Evolutionary conservation across 2,329 filamentous ascomycete species (phyloP), one percentile per base, ranked within the genome.

Genomic region (Curvularia hawaiiensis): DNA sequence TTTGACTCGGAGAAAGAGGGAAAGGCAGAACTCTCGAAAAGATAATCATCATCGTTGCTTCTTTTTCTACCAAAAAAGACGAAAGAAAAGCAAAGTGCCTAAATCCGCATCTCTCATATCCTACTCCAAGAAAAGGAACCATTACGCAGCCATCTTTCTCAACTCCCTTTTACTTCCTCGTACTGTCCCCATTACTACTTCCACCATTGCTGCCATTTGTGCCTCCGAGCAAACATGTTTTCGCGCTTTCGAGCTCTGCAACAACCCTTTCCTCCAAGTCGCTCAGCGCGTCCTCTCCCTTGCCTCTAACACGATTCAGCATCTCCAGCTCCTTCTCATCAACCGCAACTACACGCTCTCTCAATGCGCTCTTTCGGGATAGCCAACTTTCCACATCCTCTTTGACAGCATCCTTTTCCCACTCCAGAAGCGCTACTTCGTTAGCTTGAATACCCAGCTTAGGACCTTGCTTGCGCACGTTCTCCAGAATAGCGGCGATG

Each of bases 371-470:
- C 63, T 86, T 86, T 56, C 87, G 84, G 52, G 88, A 88, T 28
- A 97, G 79, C 83, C 91, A 91, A 63, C 90, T 90, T 64, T 96
- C 91, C 5, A 96, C 85, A 67, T 95, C 92, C 72, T 96, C 93
- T 63, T 89, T 84, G 46, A 96, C 84, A 1, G 82, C 82, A 0
- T 83, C 82, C 12, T 85, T 82, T 70, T 97, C 91, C 88, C 91
- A 96, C 51, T 86, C 83, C 7, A 97, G 82, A 9, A 85, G 81
- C 14, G 88, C 85, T 1, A 97, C 88, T 24, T 92, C 88, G 14
- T 77, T 77, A 6, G 81, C 75, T 52, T 85, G 80, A 12, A 88
- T 78, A 1, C 84, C 85, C 9, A 73, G 48, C 22, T 67, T 65
- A 0, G 72, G 69, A 0, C 68, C 72, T 10, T 83, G 80, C 10